Evolutionary conservation across 768 basidiomycete species (phyloP), one percentile per base, ranked within the genome.

Genomic region (Leucogyrophana mollusca): DNA sequence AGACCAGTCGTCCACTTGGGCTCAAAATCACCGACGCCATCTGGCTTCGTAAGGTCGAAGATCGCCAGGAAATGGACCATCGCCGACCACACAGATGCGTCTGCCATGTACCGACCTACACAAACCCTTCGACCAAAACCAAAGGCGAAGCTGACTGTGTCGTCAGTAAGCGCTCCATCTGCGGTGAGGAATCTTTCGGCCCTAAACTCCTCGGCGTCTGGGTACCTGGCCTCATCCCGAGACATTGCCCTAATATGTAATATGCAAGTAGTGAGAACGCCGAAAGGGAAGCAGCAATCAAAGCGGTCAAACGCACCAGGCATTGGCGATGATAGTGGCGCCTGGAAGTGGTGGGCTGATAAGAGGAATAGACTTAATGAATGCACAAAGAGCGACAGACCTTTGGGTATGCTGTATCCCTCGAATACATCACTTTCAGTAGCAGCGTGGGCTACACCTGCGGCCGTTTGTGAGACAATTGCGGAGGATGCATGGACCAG

Each of bases 171-270:
- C 14, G 14, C 24, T 11, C 46, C 46, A 0, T 40, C 39, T 2
- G 46, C 5, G 1, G 23, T 43, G 10, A 74, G 52, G 44, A 64
- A 74, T 1, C 72, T 57, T 6, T 66, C 62, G 3, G 73, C 74
- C 10, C 54, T 49, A 54, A 71, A 75, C 7, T 46, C 48, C 7
- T 62, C 42, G 0, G 75, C 69, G 33, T 73, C 51, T 0, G 57
- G 43, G 43, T 70, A 76, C 8, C 64, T 53, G 4, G 49, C 46
- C 20, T 56, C 52, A 44, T 72, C 66, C 18, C 61, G 62, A 3
- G 58, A 48, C 52, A 76, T 65, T 3, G 53, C 65, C 68, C 64
- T 71, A 23, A 14, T n/a, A 16, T 17, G 3, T 14, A 6, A n/a
- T 40, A 11, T n/a, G 4, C 11, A 21, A 43, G 9, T 16, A 33